Evolutionary conservation across 257 asterid species (phyloP).

Genomic region (Solanum commersonii): DNA sequence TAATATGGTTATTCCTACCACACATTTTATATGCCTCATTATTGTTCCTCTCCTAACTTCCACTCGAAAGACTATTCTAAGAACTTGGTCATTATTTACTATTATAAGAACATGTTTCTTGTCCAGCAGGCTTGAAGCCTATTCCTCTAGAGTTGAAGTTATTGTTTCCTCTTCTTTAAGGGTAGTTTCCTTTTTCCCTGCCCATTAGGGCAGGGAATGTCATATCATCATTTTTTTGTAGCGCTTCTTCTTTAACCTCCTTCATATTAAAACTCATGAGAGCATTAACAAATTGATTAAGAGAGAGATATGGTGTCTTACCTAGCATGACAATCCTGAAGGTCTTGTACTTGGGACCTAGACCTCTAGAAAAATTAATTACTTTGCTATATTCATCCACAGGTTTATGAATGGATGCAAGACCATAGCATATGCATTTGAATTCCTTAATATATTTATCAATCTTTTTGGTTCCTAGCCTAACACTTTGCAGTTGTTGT

Average conservation of each 20-base stretch:
- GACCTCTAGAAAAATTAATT: no score
- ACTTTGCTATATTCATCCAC: no score
- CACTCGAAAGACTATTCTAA: neutral
- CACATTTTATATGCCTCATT: neutral
- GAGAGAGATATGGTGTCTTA: neutral
- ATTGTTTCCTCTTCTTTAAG: neutral
- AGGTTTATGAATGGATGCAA: no score
- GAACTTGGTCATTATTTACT: no score
- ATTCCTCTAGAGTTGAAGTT: neutral
- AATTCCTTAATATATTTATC: no score
- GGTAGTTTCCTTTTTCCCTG: neutral
- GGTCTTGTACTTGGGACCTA: neutral
- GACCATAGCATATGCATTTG: no score
- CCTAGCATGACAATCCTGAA: neutral
- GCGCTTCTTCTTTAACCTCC: neutral
- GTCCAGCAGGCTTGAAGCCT: neutral
- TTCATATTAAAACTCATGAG: neutral
- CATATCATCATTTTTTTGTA: neutral
- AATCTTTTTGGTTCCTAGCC: no score
- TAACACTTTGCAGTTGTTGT: no score
- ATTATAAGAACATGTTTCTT: neutral
- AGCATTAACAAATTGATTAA: neutral
- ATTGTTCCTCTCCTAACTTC: neutral
- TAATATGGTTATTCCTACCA: neutral
- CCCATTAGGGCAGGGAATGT: neutral